Evolutionary conservation across 305 asterid genomes (phyloP).

Genomic region (Solanum hybrid): DNA sequence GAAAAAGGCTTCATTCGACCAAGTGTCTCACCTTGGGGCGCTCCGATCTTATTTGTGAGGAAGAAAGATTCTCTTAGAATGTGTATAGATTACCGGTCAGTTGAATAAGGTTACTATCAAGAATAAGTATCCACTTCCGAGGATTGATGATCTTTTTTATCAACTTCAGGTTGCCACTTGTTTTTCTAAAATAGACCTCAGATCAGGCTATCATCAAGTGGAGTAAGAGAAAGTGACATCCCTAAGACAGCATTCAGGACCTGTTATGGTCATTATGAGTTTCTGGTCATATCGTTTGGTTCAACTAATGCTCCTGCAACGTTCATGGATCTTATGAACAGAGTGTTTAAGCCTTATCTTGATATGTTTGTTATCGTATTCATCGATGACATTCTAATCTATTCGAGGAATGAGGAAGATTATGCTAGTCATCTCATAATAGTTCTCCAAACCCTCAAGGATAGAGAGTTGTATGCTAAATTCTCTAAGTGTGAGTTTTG

Average conservation of each 20-base stretch:
- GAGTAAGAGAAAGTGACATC: not conserved
- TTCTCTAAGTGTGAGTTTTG: not conserved
- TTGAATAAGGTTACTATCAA: not conserved
- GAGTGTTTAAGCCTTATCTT: not conserved
- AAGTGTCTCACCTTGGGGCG: not conserved
- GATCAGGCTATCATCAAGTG: not conserved
- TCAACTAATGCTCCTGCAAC: not conserved
- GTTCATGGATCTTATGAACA: not conserved
- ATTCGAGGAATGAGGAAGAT: not conserved
- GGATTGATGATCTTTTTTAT: no score
- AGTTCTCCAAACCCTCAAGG: not conserved
- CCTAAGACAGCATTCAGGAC: not conserved
- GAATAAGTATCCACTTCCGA: not conserved
- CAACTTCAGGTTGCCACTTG: not conserved
- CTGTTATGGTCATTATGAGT: not conserved
- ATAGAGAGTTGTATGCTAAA: not conserved
- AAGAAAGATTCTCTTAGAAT: not conserved
- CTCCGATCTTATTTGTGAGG: not conserved
- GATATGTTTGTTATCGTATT: not conserved
- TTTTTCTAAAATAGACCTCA: not conserved
- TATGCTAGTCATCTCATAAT: not conserved
- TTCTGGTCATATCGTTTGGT: not conserved
- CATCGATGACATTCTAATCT: not conserved
- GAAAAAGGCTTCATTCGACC: not conserved
- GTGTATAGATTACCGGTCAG: not conserved